Evolutionary conservation across 306 rosid species (phyloP), one percentile per base, ranked within the genome.

Genomic region (Vigna radiata): DNA sequence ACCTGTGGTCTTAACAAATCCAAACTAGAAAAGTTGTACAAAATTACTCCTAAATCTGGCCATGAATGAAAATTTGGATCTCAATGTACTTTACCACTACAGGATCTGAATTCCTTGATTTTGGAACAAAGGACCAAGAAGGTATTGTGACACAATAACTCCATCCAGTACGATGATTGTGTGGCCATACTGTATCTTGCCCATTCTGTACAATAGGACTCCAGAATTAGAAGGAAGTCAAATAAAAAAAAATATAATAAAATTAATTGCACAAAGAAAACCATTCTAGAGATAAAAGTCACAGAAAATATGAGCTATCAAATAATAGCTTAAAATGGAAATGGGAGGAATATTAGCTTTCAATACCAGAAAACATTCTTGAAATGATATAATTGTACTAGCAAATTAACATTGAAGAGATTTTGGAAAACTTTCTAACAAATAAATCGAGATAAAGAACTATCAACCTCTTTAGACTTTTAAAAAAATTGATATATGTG

Each of bases 131-230:
- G 49, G 85, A 90, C 98, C 93, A 92, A 31, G 95, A 90, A 54
- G 96, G 96, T 60, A 94, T 78, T 17, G 88, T 76, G 73, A 94
- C 87, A 68, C 93, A 92, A 85, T 90, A 90, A 90, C 91, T 89
- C 96, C 98, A 94, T 64, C 97, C 98, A 15, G 89, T 43, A 63
- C 59, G 91, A 78, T 91, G 89, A 87, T 88, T 85, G 78, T 90
- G 97, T n/a, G 96, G 97, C 98, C 97, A 90, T 41, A 92, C 84
- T 37, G 98, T 89, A 50, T 83, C 95, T 76, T 83, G 82, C 14
- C 97, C 97, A 77, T 87, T 83, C 96, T 94, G 97, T 81, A 81
- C n/a, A 86, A 87, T 5, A 78, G 12, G 14, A 77, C 31, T 74
- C 60, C 36, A 33, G 36, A 61, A 82, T 79, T 39, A 69, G 53